A percentile compares a stretch with the other conserved stretches of the same genome.
These are phyloP conservation scores for Kuraishia piskuri DNA, from an alignment of 805 yeast species.

Conservation along the genomic window DNA sequence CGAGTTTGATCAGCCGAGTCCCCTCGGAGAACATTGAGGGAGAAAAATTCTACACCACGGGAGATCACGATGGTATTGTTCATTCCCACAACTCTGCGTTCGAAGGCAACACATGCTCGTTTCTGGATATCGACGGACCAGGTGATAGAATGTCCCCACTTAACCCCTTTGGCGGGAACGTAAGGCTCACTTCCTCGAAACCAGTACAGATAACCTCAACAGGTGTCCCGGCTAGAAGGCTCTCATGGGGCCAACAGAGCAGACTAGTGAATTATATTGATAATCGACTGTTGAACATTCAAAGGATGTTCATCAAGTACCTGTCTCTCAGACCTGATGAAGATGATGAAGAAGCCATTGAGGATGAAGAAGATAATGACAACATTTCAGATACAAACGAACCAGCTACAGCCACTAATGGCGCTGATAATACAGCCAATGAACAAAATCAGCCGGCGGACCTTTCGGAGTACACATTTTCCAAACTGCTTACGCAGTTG, in stretches of 20 bases:
- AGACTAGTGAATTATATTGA: constrained; percentile 48
- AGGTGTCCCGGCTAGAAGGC: constrained; percentile 13
- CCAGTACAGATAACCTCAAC: constrained; percentile 11
- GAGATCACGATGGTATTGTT: background rate
- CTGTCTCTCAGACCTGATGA: constrained; percentile 21
- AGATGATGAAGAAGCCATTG: constrained; percentile 8
- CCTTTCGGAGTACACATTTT: constrained; percentile 9
- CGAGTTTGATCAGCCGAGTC: background rate
- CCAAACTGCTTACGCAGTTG: constrained; percentile 34
- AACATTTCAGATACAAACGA: background rate
- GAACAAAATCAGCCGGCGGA: background rate
- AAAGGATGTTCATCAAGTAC: constrained; percentile 40
- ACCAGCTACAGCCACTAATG: background rate
- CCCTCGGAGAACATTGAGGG: background rate
- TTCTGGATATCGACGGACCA: constrained; percentile 1
- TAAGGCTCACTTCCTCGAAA: constrained; percentile 13
- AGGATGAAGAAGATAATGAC: constrained; percentile 9
- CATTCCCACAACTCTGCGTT: background rate
- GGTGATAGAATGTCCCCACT: constrained; percentile 8
- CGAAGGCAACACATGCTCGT: background rate
- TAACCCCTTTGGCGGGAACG: constrained; percentile 22
- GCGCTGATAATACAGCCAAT: background rate
- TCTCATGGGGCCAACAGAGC: constrained; percentile 45
- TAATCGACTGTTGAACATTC: constrained; percentile 40
- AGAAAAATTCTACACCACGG: background rate